Conservation (phyloP, 768 basidiomycete genomes). For the Lentinula aciculospora region DNA sequence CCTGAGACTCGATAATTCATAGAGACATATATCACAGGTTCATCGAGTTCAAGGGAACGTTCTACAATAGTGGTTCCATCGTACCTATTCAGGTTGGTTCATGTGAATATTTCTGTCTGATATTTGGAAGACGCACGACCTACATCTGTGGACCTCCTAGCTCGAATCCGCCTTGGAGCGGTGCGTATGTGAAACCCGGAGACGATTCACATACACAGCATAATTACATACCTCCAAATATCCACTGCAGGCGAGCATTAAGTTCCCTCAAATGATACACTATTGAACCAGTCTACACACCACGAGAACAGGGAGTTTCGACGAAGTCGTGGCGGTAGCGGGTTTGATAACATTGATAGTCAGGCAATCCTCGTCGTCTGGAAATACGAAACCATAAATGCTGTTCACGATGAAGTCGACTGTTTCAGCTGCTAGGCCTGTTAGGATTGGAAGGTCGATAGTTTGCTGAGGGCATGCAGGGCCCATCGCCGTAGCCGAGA, state of each 20-base stretch:
- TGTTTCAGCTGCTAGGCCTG: conserved; percentile 27
- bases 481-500: conserved; percentile 34
- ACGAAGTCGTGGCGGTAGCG: conserved; percentile 26
- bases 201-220: neutral
- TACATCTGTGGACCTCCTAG: conserved; percentile 31
- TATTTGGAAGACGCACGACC: conserved; percentile 4
- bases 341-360: conserved; percentile 50
- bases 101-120: neutral
- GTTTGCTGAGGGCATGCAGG: conserved; percentile 43
- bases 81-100: conserved; percentile 22
- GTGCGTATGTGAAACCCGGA: neutral
- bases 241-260: conserved; percentile 31
- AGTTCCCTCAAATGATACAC: neutral
- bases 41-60: conserved; percentile 34
- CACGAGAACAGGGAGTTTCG: conserved; percentile 48
- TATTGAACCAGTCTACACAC: conserved; percentile 24
- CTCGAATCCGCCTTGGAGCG: conserved; percentile 28
- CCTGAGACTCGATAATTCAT: conserved; percentile 44
- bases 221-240: conserved; percentile 33
- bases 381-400: conserved; percentile 8
- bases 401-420: conserved; percentile 18
- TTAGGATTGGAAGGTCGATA: conserved; percentile 26
- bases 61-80: conserved; percentile 38
- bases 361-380: conserved; percentile 19
- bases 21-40: conserved; percentile 46